Evolutionary conservation across 1,284 basidiomycete genomes (phyloP), one percentile per base, ranked within the genome.

Genomic region (Naganishia liquefaciens): DNA sequence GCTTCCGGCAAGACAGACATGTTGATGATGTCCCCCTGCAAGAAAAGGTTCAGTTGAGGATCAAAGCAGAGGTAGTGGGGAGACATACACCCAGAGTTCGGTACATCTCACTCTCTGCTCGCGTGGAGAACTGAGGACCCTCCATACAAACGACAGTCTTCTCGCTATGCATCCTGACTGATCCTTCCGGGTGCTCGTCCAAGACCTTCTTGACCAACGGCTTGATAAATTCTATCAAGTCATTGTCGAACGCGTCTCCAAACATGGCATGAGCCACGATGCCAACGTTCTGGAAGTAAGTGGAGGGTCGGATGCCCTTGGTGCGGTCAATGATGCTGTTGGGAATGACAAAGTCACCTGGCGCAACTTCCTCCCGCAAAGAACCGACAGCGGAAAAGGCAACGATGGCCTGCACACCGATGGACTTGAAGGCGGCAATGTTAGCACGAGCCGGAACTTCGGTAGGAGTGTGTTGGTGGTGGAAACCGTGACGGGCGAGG

Each of bases 111-210:
- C 90, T 93, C 84, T 99, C 95, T 23, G 95, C 96, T 42, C 95
- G 83, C 5, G 95, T 99, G 62, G 66, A 90, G 79, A 90, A 95
- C 80, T 92, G 89, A 25, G 67, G 67, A 28, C 95, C 95, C 76
- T 99, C 95, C 93, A 99, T 99, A 77, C 92, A 95, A 47, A 99
- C 88, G 62, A 96, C 87, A 11, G 87, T 89, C 82, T 90, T 94
- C 51, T 84, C 87, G 21, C 84, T 86, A 77, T 94, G 91, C 62
- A 95, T 77, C 73, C 83, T 80, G 51, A 87, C 83, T 1, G 82
- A 82, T 0, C 84, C 85, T 49, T 85, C 84, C 21, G 67, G 67
- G 44, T 74, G 70, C 28, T 80, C 79, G 19, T 81, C 81, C 68
- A 95, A 77, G 49, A 87, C 90, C 69, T 83, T 82, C 71, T 82